These are phyloP conservation scores for Pyrenophora tritici-repentis DNA, from an alignment of 2,329 filamentous ascomycete species.

Conservation along the genomic window DNA sequence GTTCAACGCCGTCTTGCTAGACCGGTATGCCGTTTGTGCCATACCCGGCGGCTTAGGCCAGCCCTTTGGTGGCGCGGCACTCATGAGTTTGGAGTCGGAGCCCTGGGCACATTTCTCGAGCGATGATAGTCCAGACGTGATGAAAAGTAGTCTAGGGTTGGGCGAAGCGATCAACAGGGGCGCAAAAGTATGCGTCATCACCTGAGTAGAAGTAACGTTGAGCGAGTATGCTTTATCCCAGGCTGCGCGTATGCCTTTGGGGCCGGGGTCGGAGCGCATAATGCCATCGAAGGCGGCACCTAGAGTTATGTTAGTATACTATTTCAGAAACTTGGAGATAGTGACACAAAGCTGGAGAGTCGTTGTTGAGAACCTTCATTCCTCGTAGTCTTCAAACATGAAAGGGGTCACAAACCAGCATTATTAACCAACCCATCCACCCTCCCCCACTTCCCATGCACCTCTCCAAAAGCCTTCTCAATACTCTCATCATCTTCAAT, in stretches of 20 bases:
- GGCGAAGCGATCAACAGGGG: slow-evolving; percentile 47
- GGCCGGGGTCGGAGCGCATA: slow-evolving; percentile 26
- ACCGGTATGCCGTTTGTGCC: slow-evolving; percentile 46
- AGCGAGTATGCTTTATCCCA: slow-evolving; percentile 46
- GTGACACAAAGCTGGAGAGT: too few species aligned
- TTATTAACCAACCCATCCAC: slow-evolving; percentile 64
- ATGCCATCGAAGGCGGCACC: slow-evolving; percentile 53
- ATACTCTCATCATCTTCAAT: slow-evolving; percentile 39
- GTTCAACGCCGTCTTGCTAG: slow-evolving; percentile 54
- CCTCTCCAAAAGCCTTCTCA: slow-evolving; percentile 25
- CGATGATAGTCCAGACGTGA: slow-evolving; percentile 51
- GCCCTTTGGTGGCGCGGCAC: slow-evolving; percentile 43
- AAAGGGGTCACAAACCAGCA: slow-evolving; percentile 48
- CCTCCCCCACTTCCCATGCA: slow-evolving; percentile 38
- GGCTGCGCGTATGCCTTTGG: slow-evolving; percentile 42
- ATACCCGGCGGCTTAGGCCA: slow-evolving; percentile 53
- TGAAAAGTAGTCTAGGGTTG: slow-evolving; percentile 46
- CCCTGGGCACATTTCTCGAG: slow-evolving; percentile 40
- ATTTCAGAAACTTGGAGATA: too few species aligned
- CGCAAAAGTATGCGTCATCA: slow-evolving; percentile 44
- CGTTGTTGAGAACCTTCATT: too few species aligned
- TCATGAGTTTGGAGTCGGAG: slow-evolving; percentile 28
- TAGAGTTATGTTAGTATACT: slow-evolving; percentile 12
- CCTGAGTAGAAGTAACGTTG: slow-evolving; percentile 48
- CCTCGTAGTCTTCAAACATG: too few species aligned